A percentile compares a stretch with the other conserved stretches of the same genome.
Conservation (phyloP, 2,329 filamentous ascomycete species). For the Albifimbria verrucaria region DNA sequence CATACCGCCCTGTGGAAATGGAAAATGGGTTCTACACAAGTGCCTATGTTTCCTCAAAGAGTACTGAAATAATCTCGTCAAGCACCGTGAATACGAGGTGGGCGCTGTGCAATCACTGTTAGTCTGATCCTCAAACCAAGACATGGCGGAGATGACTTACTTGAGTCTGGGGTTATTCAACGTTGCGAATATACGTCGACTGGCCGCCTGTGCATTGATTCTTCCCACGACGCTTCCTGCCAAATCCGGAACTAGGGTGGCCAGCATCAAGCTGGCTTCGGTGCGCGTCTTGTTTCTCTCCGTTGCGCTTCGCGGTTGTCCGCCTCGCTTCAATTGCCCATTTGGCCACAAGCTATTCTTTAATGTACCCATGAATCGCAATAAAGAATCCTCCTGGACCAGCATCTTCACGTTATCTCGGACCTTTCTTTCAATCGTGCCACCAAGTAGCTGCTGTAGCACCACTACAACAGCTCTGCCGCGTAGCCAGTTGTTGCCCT, state of each 20-base stretch:
- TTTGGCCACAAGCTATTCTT: constrained; percentile 78
- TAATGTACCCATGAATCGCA: constrained; percentile 72
- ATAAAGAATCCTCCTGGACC: constrained; percentile 72
- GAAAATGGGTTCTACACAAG: no score
- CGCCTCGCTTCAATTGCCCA: constrained; percentile 51
- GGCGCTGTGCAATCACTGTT: constrained; percentile 41
- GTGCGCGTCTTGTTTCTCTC: constrained; percentile 79
- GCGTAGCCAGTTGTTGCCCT: constrained; percentile 94
- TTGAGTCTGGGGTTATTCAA: constrained; percentile 90
- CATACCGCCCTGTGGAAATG: no score
- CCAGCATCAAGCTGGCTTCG: constrained; percentile 86
- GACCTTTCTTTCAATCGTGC: constrained; percentile 93
- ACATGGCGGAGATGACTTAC: constrained; percentile 46
- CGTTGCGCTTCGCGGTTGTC: constrained; percentile 56
- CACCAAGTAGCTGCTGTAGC: constrained; percentile 89
- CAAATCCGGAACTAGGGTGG: constrained; percentile 84
- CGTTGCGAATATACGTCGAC: constrained; percentile 82
- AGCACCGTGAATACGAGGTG: constrained; percentile 69
- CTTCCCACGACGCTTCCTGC: constrained; percentile 91
- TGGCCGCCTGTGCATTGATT: constrained; percentile 86
- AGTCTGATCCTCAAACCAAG: constrained; percentile 13
- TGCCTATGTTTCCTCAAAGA: constrained; percentile 49
- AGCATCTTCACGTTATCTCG: constrained; percentile 76
- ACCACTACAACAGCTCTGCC: constrained; percentile 95
- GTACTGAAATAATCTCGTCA: constrained; percentile 64